Evolutionary conservation across 305 asterid species (phyloP), one percentile per base, ranked within the genome.

Genomic region (Petunia hybrid): DNA sequence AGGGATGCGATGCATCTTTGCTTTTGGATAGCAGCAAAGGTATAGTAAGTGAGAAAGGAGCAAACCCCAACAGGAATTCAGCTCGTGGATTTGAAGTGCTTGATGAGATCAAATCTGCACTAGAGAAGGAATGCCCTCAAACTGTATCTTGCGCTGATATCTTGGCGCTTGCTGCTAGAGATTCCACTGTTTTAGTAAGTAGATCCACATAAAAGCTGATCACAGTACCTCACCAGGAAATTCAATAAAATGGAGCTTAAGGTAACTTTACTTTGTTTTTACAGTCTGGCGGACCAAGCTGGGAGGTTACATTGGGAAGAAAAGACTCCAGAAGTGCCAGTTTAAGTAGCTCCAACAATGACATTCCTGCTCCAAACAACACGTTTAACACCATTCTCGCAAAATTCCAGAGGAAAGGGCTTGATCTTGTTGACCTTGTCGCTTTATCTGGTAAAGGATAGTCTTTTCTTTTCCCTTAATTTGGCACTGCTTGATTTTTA

Each of bases 351-450:
- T 89, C 99, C 45, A 95, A 93, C 90, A 80, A 90, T 53, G 89
- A 95, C 88, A 95, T 95, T 79, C 99, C 99, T 79, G 97, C 97
- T 43, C 99, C 98, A 67, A 95, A 89, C 89, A 92, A 89, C 89
- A 95, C 99, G 46, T 95, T 95, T 81, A 92, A 89, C 77, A 91
- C 97, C 40, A 93, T 95, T 57, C 94, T 93, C 80, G 91, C 97
- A 3, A 95, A 93, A 65, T 95, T 95, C 81, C 89, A 92, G 88
- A 80, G 86, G 12, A 82, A 93, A 85, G 98, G 98, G 55, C 87
- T 95, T 43, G 80, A 93, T 90, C 76, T 93, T 85, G 92, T 94
- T 73, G 99, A 95, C 84, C 92, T 95, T 8, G 98, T 95, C 1
- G 94, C 99, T n/a, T 85, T 95, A 74, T 95, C 99, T 1, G 99